Evolutionary conservation across 2,329 filamentous ascomycete species (phyloP).

Genomic region (Exophiala bonariae): DNA sequence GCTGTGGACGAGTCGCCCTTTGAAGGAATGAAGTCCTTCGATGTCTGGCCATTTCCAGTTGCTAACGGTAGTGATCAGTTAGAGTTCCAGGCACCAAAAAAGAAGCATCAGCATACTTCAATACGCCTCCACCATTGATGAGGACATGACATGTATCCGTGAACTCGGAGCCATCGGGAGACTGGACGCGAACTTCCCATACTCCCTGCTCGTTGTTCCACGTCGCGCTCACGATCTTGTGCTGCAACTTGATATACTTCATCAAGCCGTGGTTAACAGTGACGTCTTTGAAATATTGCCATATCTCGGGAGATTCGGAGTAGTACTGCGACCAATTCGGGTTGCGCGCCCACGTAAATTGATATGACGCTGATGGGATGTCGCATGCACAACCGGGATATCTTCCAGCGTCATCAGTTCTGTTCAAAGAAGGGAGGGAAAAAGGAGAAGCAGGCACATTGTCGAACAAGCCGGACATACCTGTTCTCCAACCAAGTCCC

Average conservation of each 20-base stretch:
- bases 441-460: neutral
- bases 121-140: conserved; percentile 30
- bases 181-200: conserved; percentile 32
- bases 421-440: no score
- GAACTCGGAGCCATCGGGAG: conserved; percentile 22
- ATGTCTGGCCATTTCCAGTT: conserved; percentile 40
- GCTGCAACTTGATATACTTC: conserved; percentile 30
- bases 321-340: conserved; percentile 25
- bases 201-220: conserved; percentile 33
- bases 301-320: conserved; percentile 29
- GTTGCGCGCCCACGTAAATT: conserved; percentile 23
- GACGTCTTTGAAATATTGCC: conserved; percentile 31
- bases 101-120: conserved; percentile 45
- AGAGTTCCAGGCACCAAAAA: neutral
- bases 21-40: conserved; percentile 35
- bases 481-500: conserved; percentile 35
- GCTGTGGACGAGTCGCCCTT: conserved; percentile 36
- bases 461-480: conserved; percentile 18
- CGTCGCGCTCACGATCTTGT: conserved; percentile 29
- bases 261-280: conserved; percentile 28
- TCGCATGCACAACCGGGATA: conserved; percentile 47
- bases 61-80: conserved; percentile 13
- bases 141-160: conserved; percentile 30
- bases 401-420: neutral
- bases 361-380: conserved; percentile 36